Percentiles rank a stretch among this genome's conserved stretches.
phyloP scores from a whole-genome alignment of 331 rosid genomes.

The Quercus lobata region DNA sequence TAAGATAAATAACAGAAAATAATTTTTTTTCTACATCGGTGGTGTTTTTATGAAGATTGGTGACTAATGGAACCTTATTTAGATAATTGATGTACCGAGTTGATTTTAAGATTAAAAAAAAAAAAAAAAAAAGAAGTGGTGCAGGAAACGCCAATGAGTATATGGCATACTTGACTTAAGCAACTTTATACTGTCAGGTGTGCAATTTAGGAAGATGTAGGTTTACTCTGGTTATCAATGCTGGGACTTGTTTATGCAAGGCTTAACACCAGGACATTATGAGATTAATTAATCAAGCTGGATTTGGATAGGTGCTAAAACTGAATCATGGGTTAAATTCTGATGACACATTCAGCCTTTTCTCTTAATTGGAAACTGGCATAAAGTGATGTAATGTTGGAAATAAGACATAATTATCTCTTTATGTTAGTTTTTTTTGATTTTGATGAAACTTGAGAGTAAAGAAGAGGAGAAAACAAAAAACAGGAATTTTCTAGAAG shows the following conservation, averaged over 20 bases:
- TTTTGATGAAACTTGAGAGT: neutral
- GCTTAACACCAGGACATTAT: neutral
- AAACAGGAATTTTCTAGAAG: neutral
- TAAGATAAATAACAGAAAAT: neutral
- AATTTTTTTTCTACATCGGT: neutral
- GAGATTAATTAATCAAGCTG: neutral
- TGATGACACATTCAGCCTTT: neutral
- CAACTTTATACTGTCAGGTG: neutral
- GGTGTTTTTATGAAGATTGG: conserved; percentile 16
- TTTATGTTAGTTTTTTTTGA: neutral
- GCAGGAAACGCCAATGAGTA: neutral
- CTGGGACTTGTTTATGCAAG: neutral
- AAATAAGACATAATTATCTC: neutral
- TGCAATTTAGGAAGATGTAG: neutral
- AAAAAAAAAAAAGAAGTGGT: neutral
- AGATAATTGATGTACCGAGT: neutral
- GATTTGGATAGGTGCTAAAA: neutral
- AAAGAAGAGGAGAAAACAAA: neutral
- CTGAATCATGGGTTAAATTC: neutral
- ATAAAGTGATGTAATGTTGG: neutral
- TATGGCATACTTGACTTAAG: neutral
- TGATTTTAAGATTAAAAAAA: neutral
- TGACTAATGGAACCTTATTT: conserved; percentile 9
- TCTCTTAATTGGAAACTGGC: neutral
- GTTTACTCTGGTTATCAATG: neutral